phyloP scores from a whole-genome alignment of 1,139 yeast genomes.

The Geotrichum klebahnii region DNA sequence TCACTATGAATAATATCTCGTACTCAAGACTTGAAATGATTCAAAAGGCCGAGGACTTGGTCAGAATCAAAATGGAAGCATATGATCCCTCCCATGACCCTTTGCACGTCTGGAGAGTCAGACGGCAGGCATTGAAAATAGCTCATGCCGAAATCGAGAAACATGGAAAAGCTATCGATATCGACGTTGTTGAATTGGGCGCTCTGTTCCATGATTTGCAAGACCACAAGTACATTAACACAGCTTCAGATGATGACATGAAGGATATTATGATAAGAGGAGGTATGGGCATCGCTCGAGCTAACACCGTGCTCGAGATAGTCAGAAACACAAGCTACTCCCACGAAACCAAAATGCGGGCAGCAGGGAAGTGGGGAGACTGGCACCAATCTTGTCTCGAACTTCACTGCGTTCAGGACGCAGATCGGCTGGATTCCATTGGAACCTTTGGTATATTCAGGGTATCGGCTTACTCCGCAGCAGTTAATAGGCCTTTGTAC shows the following conservation, averaged over 20 bases:
- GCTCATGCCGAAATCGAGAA: slow-evolving; percentile 25
- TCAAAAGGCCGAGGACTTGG: not conserved
- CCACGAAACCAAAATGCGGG: slow-evolving; percentile 32
- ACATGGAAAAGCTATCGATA: slow-evolving; percentile 25
- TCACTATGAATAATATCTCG: too few species aligned
- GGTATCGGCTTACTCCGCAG: slow-evolving; percentile 38
- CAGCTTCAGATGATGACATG: slow-evolving; percentile 21
- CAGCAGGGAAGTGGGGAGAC: slow-evolving; percentile 31
- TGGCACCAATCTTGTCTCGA: slow-evolving; percentile 35
- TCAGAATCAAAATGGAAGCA: slow-evolving; percentile 1
- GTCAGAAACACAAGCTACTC: slow-evolving; percentile 35
- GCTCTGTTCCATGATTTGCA: slow-evolving; percentile 41
- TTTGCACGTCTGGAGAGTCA: slow-evolving; percentile 36
- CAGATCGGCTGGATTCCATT: slow-evolving; percentile 42
- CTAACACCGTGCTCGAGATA: slow-evolving; percentile 31
- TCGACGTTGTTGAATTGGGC: slow-evolving; percentile 37
- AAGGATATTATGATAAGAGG: slow-evolving; percentile 23
- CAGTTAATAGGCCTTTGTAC: slow-evolving; percentile 32
- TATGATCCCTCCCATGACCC: slow-evolving; percentile 39
- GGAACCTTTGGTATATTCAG: slow-evolving; percentile 41
- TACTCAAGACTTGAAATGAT: slow-evolving; percentile 2
- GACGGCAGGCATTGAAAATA: slow-evolving; percentile 31
- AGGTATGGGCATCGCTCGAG: slow-evolving; percentile 26
- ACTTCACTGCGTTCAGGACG: slow-evolving; percentile 40
- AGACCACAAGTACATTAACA: slow-evolving; percentile 38